Conservation (phyloP, 2,329 filamentous ascomycete species). For the Pseudomassariella vexata region DNA sequence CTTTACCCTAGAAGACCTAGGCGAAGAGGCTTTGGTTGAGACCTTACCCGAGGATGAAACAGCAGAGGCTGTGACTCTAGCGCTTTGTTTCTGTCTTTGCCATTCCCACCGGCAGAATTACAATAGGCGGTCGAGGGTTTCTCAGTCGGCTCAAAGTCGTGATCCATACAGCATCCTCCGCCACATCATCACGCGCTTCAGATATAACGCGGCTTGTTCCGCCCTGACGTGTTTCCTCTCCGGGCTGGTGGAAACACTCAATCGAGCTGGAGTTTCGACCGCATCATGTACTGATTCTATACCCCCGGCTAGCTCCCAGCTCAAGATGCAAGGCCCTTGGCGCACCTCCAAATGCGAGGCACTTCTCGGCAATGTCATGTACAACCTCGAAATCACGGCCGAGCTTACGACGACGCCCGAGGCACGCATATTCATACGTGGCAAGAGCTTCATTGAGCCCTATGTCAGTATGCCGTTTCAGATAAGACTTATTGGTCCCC, state of each 20-base stretch:
- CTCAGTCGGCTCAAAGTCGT: conserved; percentile 29
- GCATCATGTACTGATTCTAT: neutral
- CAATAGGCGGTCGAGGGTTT: conserved; percentile 49
- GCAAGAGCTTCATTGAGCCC: conserved; percentile 37
- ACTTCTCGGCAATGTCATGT: conserved; percentile 37
- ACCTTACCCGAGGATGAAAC: conserved; percentile 38
- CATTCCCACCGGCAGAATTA: conserved; percentile 76
- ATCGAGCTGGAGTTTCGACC: conserved; percentile 34
- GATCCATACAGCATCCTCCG: conserved; percentile 44
- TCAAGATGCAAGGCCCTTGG: conserved; percentile 20
- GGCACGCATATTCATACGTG: conserved; percentile 35
- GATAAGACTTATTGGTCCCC: conserved; percentile 19
- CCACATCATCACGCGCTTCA: conserved; percentile 43
- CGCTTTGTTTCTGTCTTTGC: conserved; percentile 69
- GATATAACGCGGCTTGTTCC: conserved; percentile 35
- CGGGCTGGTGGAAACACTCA: conserved; percentile 36
- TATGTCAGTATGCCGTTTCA: conserved; percentile 39
- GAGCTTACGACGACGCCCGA: conserved; percentile 40
- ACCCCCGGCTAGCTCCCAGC: conserved; percentile 12
- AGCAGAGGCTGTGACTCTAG: conserved; percentile 60
- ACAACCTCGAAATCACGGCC: conserved; percentile 33
- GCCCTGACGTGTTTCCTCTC: conserved; percentile 36
- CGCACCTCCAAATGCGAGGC: conserved; percentile 36
- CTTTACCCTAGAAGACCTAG: conserved; percentile 61
- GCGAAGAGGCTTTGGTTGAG: conserved; percentile 33